phyloP scores from a whole-genome alignment of 2,329 filamentous ascomycete genomes.

The Alternaria arborescens region DNA sequence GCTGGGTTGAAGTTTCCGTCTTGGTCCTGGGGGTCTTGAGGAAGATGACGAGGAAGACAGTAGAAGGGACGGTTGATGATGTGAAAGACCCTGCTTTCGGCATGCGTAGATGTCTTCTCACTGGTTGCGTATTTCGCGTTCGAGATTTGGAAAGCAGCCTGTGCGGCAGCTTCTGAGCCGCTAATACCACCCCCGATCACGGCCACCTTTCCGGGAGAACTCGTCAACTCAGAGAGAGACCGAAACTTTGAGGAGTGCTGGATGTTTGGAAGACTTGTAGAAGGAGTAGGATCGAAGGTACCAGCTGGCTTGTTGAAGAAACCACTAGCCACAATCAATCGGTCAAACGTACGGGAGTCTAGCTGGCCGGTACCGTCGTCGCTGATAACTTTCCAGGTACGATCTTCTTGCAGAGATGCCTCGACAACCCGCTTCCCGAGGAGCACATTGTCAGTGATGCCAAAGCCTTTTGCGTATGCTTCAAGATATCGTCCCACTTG shows the following conservation, averaged over 20 bases:
- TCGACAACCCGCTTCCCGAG: constrained; percentile 54
- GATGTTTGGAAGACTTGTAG: constrained; percentile 17
- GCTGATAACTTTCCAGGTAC: constrained; percentile 31
- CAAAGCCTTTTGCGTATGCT: constrained; percentile 68
- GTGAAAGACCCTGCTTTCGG: constrained; percentile 69
- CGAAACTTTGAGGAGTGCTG: constrained; percentile 45
- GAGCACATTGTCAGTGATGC: constrained; percentile 60
- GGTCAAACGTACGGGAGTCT: constrained; percentile 64
- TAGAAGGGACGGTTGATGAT: constrained; percentile 75
- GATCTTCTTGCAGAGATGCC: constrained; percentile 27
- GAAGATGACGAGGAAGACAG: constrained; percentile 68
- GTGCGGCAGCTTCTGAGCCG: constrained; percentile 77
- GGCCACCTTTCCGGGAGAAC: constrained; percentile 66
- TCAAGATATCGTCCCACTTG: constrained; percentile 78
- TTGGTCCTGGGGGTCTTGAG: constrained; percentile 37
- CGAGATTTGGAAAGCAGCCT: constrained; percentile 76
- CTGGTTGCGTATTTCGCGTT: constrained; percentile 65
- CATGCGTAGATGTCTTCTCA: constrained; percentile 32
- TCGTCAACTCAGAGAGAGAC: constrained; percentile 27
- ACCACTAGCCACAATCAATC: constrained; percentile 75
- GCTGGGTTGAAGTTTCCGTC: constrained; percentile 53
- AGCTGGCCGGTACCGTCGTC: constrained; percentile 23
- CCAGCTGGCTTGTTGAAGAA: constrained; percentile 67
- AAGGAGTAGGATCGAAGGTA: constrained; percentile 23
- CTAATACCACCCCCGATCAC: constrained; percentile 85